Base-by-base conservation (phyloP, 768 basidiomycete species). In the Chlorophyllum brunneum region DNA sequence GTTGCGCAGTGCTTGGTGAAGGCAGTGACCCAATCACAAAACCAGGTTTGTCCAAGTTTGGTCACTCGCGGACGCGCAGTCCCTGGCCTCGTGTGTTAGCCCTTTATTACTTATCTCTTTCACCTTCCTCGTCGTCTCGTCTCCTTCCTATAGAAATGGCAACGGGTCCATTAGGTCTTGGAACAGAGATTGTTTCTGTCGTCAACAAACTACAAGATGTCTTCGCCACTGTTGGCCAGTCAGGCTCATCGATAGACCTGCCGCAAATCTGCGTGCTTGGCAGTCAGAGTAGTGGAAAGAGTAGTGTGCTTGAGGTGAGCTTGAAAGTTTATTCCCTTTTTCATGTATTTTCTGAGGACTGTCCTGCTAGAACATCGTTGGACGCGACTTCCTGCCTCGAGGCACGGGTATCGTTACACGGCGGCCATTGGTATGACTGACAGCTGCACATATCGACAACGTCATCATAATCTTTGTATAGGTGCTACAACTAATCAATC, bases 401-500 rank as follows among this genome's bases (percentile, higher is more conserved):
- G 97, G 97, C 67, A 91, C 94, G 51, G 95, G 95, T 71, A 99
- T 99, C 64, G 95, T 99, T 70, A 98, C 95, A 45, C 83, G 95
- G 65, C 83, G 97, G 66, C 97, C 97, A 51, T 74, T 99, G 70
- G 95, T 95, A 67, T 61, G 85, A 15, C 18, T 41, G 30, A 23
- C 24, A 30, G 24, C 31, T 34, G 24, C 20, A n/a, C 39, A 24
- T 41, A 15, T 16, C 20, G 8, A 10, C 8, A 18, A 15, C n/a
- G 36, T 41, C 45, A 46, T 38, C 36, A 24, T 48, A 48, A 61
- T 37, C 6, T 13, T 18, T 33, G 16, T 47, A 4, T 38, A 91
- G 90, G 85, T 95, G 46, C 78, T 99, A 18, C 97, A 98, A 85
- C 82, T 99, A 39, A 95, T 98, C 65, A 83, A 98, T 70, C 77